Evolutionary conservation across 768 basidiomycete species (phyloP), one percentile per base, ranked within the genome.

Genomic region (Pluteus cervinus): DNA sequence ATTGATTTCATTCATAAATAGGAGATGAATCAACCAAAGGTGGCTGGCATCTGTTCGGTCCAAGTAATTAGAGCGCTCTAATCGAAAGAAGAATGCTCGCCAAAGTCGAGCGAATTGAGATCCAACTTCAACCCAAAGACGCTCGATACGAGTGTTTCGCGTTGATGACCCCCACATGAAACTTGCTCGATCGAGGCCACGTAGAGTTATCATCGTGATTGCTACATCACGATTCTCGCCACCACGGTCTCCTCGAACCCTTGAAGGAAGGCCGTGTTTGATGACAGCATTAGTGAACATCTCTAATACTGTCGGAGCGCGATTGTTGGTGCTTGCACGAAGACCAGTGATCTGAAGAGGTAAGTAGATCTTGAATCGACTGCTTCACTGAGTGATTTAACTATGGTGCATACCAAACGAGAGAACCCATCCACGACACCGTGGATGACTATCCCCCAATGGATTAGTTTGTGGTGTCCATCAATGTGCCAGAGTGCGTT

Each of bases 11-110:
- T 24, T 15, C 7, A 68, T 55, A 38, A 71, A 70, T 0, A 69
- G 51, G 26, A 55, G 42, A 29, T 65, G 65, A 1, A 66, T 44
- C 4, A 69, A 50, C 64, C 67, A 71, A 25, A 66, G 59, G 39
- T 68, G 65, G 9, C 36, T 43, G 5, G 47, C 25, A 5, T 42
- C 24, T 11, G 51, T 35, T 2, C 36, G 40, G 28, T 65, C 40
- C 0, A 71, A 52, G 1, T 51, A 42, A 24, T 55, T 31, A 9
- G 49, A 26, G 4, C 38, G 24, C 38, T 69, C 63, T 4, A 71
- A 56, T 2, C 48, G 41, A 12, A 45, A 22, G 43, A 68, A 68
- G 34, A 68, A 65, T 0, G 40, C 29, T 30, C 63, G 59, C 66
- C 67, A 71, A 31, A 63, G 65, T 22, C 32, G 17, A 2, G 62